Conservation (phyloP, 257 asterid genomes). For the Penstemon barbatus region DNA sequence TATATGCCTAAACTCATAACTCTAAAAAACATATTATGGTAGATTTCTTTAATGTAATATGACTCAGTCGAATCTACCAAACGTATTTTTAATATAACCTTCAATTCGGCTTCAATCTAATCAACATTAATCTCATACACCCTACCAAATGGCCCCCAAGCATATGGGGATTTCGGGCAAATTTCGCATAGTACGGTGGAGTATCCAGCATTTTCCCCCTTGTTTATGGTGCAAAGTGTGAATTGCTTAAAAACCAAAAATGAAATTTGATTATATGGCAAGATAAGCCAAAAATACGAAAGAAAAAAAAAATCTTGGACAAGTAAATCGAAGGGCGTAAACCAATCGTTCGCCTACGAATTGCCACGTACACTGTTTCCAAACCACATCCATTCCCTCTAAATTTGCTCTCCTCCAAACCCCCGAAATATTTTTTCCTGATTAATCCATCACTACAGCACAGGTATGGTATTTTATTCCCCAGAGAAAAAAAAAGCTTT, state of each 20-base stretch:
- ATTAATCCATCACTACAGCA: not conserved
- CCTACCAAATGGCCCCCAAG: conserved; percentile 3
- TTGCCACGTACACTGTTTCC: conserved; percentile 55
- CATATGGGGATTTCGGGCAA: conserved; percentile 19
- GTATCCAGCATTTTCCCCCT: no score
- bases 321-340: conserved; percentile 9
- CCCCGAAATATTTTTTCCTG: not conserved
- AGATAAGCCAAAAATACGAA: no score
- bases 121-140: no score
- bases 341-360: conserved; percentile 31
- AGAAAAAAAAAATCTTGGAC: not conserved
- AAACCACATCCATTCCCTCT: conserved; percentile 67
- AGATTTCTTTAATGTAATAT: no score
- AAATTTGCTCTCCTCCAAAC: conserved; percentile 30
- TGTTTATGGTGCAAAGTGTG: no score
- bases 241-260: no score
- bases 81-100: no score
- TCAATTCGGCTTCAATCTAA: not conserved
- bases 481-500: not conserved
- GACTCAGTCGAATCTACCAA: no score
- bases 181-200: no score
- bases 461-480: conserved; percentile 34
- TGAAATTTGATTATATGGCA: no score
- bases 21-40: no score
- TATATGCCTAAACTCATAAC: no score